phyloP scores from a whole-genome alignment of 192 early-diverging fungal species.

The Backusella westeae region DNA sequence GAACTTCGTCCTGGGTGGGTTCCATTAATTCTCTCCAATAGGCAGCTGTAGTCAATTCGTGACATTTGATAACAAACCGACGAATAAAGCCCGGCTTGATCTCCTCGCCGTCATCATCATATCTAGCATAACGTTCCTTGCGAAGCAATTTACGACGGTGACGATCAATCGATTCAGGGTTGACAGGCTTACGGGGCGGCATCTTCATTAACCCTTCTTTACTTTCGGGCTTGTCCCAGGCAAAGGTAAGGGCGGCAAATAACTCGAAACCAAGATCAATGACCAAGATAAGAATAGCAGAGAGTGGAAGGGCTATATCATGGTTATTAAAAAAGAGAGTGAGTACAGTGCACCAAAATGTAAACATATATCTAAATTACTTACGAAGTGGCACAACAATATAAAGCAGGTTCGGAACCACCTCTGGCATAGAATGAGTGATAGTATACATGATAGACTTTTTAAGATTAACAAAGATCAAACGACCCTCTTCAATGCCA shows the following conservation, averaged over 20 bases:
- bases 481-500: constrained; percentile 92
- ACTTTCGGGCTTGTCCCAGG: constrained; percentile 89
- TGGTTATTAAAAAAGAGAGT: not conserved
- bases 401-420: constrained; percentile 82
- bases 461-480: constrained; percentile 95
- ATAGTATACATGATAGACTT: constrained; percentile 94
- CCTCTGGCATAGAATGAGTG: constrained; percentile 89
- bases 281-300: constrained; percentile 83
- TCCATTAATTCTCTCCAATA: constrained; percentile 71
- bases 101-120: constrained; percentile 49
- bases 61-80: constrained; percentile 26
- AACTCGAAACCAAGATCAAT: constrained; percentile 97
- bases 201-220: constrained; percentile 80
- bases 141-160: constrained; percentile 55
- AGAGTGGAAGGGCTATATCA: constrained; percentile 59
- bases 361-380: not conserved
- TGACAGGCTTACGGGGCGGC: constrained; percentile 88
- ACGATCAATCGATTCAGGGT: constrained; percentile 65
- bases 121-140: constrained; percentile 41
- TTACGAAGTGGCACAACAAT: constrained; percentile 78
- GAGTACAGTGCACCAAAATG: not conserved
- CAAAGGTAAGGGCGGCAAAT: constrained; percentile 80
- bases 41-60: constrained; percentile 45
- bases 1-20: constrained; percentile 73
- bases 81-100: constrained; percentile 26